These are phyloP conservation scores for Neonectria sp. DNA, from an alignment of 2,329 filamentous ascomycete genomes.

Conservation along the genomic window DNA sequence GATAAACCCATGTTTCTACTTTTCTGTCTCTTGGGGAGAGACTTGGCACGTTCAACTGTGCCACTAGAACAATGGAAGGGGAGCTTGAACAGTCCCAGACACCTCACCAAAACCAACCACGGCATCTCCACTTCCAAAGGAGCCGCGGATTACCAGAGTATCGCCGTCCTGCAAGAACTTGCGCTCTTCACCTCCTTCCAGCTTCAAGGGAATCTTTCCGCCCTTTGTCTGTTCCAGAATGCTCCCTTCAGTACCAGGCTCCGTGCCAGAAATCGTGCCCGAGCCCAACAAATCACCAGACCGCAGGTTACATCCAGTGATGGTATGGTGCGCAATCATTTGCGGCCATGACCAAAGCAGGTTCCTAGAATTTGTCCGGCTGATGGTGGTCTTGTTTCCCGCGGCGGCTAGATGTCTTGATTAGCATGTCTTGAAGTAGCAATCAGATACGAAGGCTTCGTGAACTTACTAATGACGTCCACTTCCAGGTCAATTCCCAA, in stretches of 20 bases:
- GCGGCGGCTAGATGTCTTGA: constrained; percentile 47
- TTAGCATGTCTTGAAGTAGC: rapidly evolving
- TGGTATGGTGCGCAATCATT: constrained; percentile 86
- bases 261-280: constrained; percentile 80
- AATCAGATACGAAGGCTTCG: rapidly evolving
- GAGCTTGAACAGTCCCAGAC: constrained; percentile 68
- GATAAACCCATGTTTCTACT: not conserved
- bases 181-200: constrained; percentile 77
- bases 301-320: constrained; percentile 82
- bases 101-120: constrained; percentile 85
- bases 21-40: not conserved
- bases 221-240: constrained; percentile 80
- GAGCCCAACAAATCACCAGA: constrained; percentile 83
- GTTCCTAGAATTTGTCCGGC: constrained; percentile 54
- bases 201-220: constrained; percentile 74
- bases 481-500: constrained; percentile 57
- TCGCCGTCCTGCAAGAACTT: constrained; percentile 84
- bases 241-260: constrained; percentile 76
- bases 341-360: constrained; percentile 87
- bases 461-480: constrained; percentile 55
- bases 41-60: not conserved
- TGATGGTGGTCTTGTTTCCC: constrained; percentile 53
- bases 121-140: constrained; percentile 75
- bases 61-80: constrained; percentile 50
- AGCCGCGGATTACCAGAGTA: constrained; percentile 75